Evolutionary conservation across 1,284 basidiomycete species (phyloP).

Genomic region (Cutaneotrichosporon sp.): DNA sequence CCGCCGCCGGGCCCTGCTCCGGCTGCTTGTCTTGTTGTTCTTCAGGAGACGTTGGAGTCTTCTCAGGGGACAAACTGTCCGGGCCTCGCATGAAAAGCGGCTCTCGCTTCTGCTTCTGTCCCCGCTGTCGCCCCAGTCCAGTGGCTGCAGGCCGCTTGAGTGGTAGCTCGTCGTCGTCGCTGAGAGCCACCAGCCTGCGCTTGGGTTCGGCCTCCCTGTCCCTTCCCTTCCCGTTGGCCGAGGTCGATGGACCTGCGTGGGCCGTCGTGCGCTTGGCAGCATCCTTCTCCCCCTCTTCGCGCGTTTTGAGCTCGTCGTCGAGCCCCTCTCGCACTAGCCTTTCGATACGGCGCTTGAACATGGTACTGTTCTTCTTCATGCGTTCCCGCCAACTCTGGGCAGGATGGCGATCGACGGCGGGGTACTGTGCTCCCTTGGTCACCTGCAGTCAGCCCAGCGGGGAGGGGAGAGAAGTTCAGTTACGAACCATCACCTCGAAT

Average conservation of each 20-base stretch:
- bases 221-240: background rate
- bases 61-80: background rate
- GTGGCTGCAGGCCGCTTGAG: background rate
- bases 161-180: background rate
- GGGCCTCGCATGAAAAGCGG: background rate
- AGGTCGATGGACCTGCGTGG: background rate
- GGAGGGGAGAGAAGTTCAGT: no score
- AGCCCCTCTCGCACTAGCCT: conserved; percentile 17
- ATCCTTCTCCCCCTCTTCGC: conserved; percentile 20
- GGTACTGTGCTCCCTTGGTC: conserved; percentile 11
- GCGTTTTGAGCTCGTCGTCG: conserved; percentile 29
- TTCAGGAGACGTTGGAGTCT: background rate
- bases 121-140: background rate
- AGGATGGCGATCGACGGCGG: conserved; percentile 28
- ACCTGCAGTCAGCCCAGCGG: conserved; percentile 9
- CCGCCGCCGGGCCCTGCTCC: no score
- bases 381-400: conserved; percentile 43
- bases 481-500: conserved; percentile 30
- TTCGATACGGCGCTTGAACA: conserved; percentile 23
- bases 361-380: conserved; percentile 35
- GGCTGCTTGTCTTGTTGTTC: no score
- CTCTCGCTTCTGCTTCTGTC: background rate
- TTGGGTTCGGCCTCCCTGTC: background rate
- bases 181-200: background rate
- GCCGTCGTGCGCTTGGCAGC: conserved; percentile 4